These are phyloP conservation scores for Aspergillus pseudoviridinutans DNA, from an alignment of 2,329 filamentous ascomycete genomes.

Conservation along the genomic window DNA sequence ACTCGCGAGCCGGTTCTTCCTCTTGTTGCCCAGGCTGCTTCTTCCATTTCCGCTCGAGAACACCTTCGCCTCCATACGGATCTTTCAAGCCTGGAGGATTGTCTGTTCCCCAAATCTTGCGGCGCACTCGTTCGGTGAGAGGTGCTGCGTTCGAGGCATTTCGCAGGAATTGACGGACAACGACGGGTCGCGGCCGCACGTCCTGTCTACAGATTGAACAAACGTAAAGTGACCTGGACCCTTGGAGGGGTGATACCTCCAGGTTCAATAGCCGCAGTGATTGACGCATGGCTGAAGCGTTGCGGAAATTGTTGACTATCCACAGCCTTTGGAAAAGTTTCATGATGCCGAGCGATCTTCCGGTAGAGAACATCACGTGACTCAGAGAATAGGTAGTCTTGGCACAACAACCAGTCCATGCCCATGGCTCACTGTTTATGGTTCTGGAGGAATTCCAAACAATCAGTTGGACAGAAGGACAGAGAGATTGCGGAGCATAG, in stretches of 20 bases:
- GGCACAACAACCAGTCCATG: not conserved
- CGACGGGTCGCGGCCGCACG: conserved; percentile 28
- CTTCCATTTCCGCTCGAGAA: conserved; percentile 26
- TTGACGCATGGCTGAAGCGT: conserved; percentile 33
- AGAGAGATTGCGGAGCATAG: conserved; percentile 1
- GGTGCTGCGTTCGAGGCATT: conserved; percentile 32
- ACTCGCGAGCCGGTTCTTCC: conserved; percentile 9
- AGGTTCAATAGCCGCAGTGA: conserved; percentile 35
- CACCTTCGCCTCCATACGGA: conserved; percentile 43
- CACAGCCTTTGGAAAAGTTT: conserved; percentile 16
- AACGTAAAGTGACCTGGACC: conserved; percentile 30
- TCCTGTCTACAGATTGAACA: conserved; percentile 40
- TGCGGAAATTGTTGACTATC: conserved; percentile 2
- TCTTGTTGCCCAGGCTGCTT: conserved; percentile 13
- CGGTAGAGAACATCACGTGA: conserved; percentile 23
- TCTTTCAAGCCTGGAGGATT: conserved; percentile 47
- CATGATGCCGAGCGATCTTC: conserved; percentile 6
- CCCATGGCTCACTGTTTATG: not conserved
- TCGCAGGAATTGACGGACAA: conserved; percentile 32
- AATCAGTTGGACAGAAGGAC: conserved; percentile 4
- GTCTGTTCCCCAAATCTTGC: conserved; percentile 49
- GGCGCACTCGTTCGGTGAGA: conserved; percentile 45
- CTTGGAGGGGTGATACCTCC: conserved; percentile 28
- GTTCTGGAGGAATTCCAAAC: conserved; percentile 5
- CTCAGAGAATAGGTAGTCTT: not conserved